Percentiles rank a stretch among this genome's conserved stretches.
Evolutionary conservation across 2,329 filamentous ascomycete species (phyloP).

Genomic region (Aureobasidium subglaciale): DNA sequence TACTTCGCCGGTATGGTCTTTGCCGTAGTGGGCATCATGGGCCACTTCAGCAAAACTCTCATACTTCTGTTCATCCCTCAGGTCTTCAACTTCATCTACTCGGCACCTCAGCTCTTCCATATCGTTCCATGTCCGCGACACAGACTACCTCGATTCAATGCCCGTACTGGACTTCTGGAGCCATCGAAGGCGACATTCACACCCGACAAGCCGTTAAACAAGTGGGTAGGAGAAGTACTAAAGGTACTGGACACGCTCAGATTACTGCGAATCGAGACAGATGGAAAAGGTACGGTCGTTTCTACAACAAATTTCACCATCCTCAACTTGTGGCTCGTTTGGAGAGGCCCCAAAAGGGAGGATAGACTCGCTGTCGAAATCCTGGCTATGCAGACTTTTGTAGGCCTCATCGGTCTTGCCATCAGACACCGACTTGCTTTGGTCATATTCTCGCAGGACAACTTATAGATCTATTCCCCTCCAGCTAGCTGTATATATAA

Average conservation of each 20-base stretch:
- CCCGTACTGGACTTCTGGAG: conserved; percentile 75
- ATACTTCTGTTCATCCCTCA: conserved; percentile 86
- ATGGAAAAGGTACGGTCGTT: conserved; percentile 62
- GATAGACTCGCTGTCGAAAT: conserved; percentile 75
- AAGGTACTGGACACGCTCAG: conserved; percentile 61
- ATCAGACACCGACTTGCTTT: conserved; percentile 79
- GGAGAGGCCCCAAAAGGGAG: conserved; percentile 86
- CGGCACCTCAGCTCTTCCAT: conserved; percentile 81
- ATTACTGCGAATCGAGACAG: conserved; percentile 60
- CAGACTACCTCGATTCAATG: conserved; percentile 81
- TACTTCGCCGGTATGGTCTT: conserved; percentile 99
- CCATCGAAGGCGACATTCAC: conserved; percentile 70
- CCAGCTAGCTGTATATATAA: neutral
- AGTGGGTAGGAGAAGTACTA: conserved; percentile 55
- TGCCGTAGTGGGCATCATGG: conserved; percentile 90
- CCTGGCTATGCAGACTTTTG: conserved; percentile 65
- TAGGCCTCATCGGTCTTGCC: conserved; percentile 77
- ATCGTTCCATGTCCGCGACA: conserved; percentile 89
- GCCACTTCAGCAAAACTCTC: conserved; percentile 96
- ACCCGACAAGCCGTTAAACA: conserved; percentile 57
- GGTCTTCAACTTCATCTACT: conserved; percentile 95
- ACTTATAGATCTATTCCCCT: neutral
- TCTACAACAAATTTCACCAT: conserved; percentile 89
- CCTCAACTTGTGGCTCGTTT: conserved; percentile 92
- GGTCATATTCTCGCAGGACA: conserved; percentile 86